Evolutionary conservation across 1,139 yeast genomes (phyloP).

Genomic region (Magnusiomyces suaveolens): DNA sequence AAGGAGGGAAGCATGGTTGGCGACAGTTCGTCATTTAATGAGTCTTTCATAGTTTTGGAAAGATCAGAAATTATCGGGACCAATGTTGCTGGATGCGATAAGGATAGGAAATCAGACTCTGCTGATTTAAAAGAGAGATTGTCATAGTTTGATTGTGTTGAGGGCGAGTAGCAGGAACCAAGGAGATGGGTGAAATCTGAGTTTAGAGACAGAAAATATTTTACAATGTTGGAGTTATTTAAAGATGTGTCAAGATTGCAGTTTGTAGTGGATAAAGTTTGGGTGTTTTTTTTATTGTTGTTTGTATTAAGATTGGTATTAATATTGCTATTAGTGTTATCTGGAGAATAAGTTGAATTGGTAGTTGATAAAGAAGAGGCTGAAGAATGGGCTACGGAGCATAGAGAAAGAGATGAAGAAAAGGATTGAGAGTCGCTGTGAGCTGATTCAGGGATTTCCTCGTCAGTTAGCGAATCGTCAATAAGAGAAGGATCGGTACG

Average conservation of each 20-base stretch:
- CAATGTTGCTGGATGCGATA: constrained; percentile 12
- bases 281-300: no score
- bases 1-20: constrained; percentile 62
- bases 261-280: neutral
- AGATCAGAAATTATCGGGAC: constrained; percentile 17
- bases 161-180: neutral
- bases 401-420: neutral
- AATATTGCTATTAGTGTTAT: neutral
- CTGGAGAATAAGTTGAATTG: neutral
- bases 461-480: neutral
- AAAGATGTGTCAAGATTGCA: neutral
- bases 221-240: neutral
- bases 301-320: neutral
- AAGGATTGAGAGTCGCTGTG: neutral
- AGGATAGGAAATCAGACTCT: neutral
- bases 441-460: neutral
- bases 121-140: neutral
- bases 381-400: neutral
- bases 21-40: constrained; percentile 11
- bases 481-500: neutral
- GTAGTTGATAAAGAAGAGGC: neutral
- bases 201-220: neutral
- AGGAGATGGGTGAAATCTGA: neutral
- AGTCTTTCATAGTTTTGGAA: constrained; percentile 13
- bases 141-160: neutral